phyloP scores from a whole-genome alignment of 2,329 filamentous ascomycete genomes.

The Metarhizium sp. region DNA sequence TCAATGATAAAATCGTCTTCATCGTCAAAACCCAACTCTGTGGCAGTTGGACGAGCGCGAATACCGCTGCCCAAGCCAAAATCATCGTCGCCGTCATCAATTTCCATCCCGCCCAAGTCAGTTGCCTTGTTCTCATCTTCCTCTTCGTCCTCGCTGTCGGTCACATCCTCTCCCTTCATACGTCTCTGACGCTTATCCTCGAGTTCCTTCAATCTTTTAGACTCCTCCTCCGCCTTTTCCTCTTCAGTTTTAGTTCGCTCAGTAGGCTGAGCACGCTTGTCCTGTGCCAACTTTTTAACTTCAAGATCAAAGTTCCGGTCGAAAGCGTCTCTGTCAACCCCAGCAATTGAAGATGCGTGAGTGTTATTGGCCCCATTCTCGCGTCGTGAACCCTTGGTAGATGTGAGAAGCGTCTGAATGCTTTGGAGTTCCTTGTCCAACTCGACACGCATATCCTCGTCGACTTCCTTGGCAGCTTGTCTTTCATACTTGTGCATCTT shows the following conservation, averaged over 20 bases:
- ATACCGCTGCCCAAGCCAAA: conserved; percentile 54
- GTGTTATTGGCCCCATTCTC: conserved; percentile 14
- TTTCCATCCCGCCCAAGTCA: conserved; percentile 25
- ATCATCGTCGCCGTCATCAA: conserved; percentile 36
- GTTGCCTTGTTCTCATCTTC: conserved; percentile 25
- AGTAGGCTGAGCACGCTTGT: conserved; percentile 75
- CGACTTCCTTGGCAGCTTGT: conserved; percentile 85
- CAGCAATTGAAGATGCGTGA: conserved; percentile 25
- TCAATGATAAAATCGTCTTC: conserved; percentile 93
- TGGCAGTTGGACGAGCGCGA: conserved; percentile 44
- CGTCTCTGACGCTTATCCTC: conserved; percentile 74
- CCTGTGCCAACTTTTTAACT: conserved; percentile 72
- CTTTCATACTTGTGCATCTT: conserved; percentile 93
- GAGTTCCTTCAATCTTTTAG: conserved; percentile 64
- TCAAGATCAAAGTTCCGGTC: conserved; percentile 84
- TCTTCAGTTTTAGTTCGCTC: conserved; percentile 88
- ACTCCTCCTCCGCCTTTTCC: conserved; percentile 70
- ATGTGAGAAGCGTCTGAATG: conserved; percentile 63
- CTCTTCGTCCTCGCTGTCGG: conserved; percentile 52
- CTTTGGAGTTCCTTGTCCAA: conserved; percentile 76
- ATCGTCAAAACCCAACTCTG: conserved; percentile 70
- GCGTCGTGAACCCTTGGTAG: conserved; percentile 29
- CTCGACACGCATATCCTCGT: conserved; percentile 76
- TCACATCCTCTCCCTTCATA: conserved; percentile 76
- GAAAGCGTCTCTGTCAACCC: conserved; percentile 56